These are phyloP conservation scores for Alternaria brassicicola DNA, from an alignment of 2,329 filamentous ascomycete genomes.

Conservation along the genomic window DNA sequence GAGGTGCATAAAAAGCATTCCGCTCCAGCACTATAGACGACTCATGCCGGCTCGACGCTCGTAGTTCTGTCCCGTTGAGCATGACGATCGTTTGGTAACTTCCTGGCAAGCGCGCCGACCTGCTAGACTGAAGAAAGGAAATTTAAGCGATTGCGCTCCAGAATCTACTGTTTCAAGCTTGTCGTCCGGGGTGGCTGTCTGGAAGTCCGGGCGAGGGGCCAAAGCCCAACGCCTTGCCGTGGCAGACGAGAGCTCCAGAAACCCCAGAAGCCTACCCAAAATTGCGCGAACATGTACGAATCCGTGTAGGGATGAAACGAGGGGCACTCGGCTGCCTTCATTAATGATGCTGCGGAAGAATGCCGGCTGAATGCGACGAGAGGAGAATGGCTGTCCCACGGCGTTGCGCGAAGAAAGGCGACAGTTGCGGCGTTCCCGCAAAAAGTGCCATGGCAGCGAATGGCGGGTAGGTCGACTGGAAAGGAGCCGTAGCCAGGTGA, in stretches of 20 bases:
- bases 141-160: constrained; percentile 8
- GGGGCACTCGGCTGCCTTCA: constrained; percentile 25
- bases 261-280: constrained; percentile 11
- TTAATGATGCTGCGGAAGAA: constrained; percentile 34
- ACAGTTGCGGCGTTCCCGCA: neutral
- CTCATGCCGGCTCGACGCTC: constrained; percentile 12
- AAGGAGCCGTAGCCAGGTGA: constrained; percentile 17
- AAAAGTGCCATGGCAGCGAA: constrained; percentile 10
- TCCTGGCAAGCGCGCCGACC: constrained; percentile 12
- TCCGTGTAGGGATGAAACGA: constrained; percentile 30
- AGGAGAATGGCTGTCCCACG: constrained; percentile 12
- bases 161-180: constrained; percentile 5
- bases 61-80: constrained; percentile 20
- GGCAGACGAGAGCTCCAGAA: neutral
- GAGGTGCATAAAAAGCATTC: constrained; percentile 13
- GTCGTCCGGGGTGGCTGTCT: constrained; percentile 14
- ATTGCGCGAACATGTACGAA: constrained; percentile 25
- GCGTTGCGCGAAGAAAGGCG: constrained; percentile 2
- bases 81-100: constrained; percentile 17
- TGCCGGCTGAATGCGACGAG: constrained; percentile 38
- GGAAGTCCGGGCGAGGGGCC: constrained; percentile 11
- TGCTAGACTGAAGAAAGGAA: constrained; percentile 3
- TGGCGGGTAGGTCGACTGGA: constrained; percentile 4
- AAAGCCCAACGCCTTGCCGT: constrained; percentile 10
- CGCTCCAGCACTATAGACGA: constrained; percentile 28